A percentile compares a stretch with the other conserved stretches of the same genome.
Conservation (phyloP, 2,329 filamentous ascomycete genomes). For the Monilinia vaccinii-corymbosi region DNA sequence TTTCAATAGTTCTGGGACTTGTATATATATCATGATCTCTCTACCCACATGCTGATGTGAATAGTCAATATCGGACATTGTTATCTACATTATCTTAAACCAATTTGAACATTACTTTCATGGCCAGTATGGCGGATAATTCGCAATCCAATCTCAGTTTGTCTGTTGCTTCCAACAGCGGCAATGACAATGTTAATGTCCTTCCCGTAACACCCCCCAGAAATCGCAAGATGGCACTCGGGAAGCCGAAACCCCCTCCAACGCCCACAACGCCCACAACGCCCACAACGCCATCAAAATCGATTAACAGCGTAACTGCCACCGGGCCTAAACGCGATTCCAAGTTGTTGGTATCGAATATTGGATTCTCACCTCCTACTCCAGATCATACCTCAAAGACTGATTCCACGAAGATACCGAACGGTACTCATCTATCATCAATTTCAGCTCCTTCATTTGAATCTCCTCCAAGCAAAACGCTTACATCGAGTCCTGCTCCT, state of each 20-base stretch:
- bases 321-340: not conserved
- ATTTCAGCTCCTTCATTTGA: not conserved
- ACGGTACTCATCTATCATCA: not conserved
- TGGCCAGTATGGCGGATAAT: not conserved
- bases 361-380: not conserved
- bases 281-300: not conserved
- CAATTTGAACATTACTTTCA: not conserved
- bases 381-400: not conserved
- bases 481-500: not conserved
- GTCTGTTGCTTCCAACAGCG: fast-evolving
- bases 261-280: too few species aligned
- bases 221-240: not conserved
- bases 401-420: not conserved
- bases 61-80: not conserved
- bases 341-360: not conserved
- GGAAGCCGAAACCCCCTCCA: not conserved
- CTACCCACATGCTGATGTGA: not conserved
- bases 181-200: not conserved
- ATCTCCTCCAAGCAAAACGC: not conserved
- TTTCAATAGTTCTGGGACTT: too few species aligned
- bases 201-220: not conserved
- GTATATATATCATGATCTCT: not conserved
- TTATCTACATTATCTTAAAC: not conserved
- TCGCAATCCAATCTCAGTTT: too few species aligned
- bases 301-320: not conserved